These are phyloP conservation scores for Coniella vitis DNA, from an alignment of 2,329 filamentous ascomycete species.

Conservation along the genomic window DNA sequence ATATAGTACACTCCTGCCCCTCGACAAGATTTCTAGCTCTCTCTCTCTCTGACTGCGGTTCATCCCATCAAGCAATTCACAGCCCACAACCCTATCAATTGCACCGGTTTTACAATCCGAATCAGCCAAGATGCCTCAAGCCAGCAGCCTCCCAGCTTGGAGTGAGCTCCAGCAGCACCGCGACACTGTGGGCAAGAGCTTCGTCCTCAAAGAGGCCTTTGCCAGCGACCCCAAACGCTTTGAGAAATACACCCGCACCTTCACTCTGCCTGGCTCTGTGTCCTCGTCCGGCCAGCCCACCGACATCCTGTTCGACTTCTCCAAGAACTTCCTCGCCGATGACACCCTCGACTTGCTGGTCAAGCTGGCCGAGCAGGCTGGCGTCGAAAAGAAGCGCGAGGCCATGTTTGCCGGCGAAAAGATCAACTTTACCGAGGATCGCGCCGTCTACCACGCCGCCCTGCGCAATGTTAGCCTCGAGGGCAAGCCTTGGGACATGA, in stretches of 20 bases:
- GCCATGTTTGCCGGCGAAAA: conserved; percentile 96
- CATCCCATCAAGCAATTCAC: too few relatives aligned
- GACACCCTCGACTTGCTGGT: conserved; percentile 83
- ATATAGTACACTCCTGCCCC: too few relatives aligned
- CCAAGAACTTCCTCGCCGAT: conserved; percentile 95
- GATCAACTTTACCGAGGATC: conserved; percentile 98
- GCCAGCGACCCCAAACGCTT: conserved; percentile 82
- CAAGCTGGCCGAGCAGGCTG: conserved; percentile 86
- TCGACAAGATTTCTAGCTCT: too few relatives aligned
- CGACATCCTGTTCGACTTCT: conserved; percentile 96
- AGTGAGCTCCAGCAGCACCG: conserved; percentile 86
- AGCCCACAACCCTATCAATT: not conserved
- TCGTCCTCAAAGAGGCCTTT: conserved; percentile 91
- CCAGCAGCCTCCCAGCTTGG: conserved; percentile 82
- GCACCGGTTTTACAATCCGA: not conserved
- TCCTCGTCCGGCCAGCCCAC: conserved; percentile 49
- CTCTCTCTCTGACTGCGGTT: too few relatives aligned
- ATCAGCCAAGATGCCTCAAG: conserved; percentile 62
- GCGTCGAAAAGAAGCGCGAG: conserved; percentile 88
- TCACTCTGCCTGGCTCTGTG: conserved; percentile 70
- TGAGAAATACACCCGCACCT: conserved; percentile 80
- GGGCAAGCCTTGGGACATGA: conserved; percentile 59
- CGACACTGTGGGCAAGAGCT: conserved; percentile 75
- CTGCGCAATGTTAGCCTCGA: conserved; percentile 70
- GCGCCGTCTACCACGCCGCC: conserved; percentile 92